Conservation (phyloP, 257 asterid genomes). For the Avicennia marina region DNA sequence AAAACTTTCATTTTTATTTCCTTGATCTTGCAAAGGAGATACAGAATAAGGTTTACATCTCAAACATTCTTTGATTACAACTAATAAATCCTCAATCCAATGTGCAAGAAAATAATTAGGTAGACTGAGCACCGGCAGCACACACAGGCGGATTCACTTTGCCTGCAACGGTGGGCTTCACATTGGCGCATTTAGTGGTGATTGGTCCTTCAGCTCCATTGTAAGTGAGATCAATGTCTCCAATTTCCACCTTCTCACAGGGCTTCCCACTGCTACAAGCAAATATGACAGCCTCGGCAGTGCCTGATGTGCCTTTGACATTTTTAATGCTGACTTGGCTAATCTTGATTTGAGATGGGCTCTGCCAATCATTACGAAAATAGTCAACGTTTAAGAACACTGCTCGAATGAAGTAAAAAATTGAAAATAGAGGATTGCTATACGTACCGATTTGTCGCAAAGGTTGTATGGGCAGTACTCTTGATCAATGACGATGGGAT, state of each 20-base stretch:
- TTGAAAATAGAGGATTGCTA: too few relatives aligned
- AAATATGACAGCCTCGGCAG: slow-evolving; percentile 21
- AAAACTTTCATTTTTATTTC: too few relatives aligned
- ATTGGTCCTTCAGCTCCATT: slow-evolving; percentile 25
- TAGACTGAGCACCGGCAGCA: too few relatives aligned
- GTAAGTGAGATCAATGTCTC: slow-evolving; percentile 36
- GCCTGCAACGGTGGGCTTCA: slow-evolving; percentile 35
- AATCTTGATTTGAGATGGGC: slow-evolving; percentile 24
- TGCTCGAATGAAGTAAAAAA: too few relatives aligned
- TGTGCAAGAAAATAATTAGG: too few relatives aligned
- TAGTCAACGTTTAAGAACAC: too few relatives aligned
- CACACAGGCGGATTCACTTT: slow-evolving; percentile 31
- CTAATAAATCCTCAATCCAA: too few relatives aligned
- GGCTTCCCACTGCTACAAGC: slow-evolving; percentile 41
- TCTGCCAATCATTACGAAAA: too few relatives aligned
- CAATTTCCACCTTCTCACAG: slow-evolving; percentile 33
- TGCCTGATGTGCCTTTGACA: slow-evolving; percentile 34
- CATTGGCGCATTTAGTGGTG: slow-evolving; percentile 33
- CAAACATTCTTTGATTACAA: too few relatives aligned
- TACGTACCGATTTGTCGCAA: slow-evolving; percentile 17
- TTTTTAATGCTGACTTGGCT: slow-evolving; percentile 20
- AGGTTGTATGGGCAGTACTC: slow-evolving; percentile 40
- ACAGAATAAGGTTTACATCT: too few relatives aligned
- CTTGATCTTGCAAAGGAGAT: too few relatives aligned
- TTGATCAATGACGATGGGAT: slow-evolving; percentile 40